Evolutionary conservation across 75 land plant genomes (phyloP), one percentile per base, ranked within the genome.

Genomic region (Pinus taeda): DNA sequence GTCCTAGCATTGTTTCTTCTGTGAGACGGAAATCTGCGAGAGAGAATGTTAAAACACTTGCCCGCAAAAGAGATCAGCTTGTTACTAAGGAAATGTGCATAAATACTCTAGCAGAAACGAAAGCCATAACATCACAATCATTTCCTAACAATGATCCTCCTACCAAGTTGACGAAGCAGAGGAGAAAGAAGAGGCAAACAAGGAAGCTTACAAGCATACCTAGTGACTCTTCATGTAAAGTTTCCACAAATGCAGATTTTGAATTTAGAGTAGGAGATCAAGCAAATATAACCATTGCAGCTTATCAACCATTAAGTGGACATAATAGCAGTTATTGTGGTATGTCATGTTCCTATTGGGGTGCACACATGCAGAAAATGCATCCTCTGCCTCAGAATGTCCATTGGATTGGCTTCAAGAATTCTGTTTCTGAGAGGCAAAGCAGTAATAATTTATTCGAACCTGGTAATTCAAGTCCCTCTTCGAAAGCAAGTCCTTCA

Each of bases 381-480:
- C 20, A 60, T 60, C n/a, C 3, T 60, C 62, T 20, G 20, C 20
- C 22, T 60, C 20, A 21, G 21, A 60, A 60, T 60, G 55, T 11
- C 2, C 55, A 49, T 49, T 49, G 55, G 55, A 49, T 49, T 49
- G 55, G 55, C 55, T 49, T 49, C 55, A 49, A 49, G 11, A 2
- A 49, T 39, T 78, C 61, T 17, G 18, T 24, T 74, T 17, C 15
- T 9, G 75, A 60, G 29, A 15, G 75, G 0, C 33, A 29, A 21
- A 57, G 62, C 60, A 77, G 78, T 79, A 79, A 74, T 39, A 55
- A 64, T 74, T 15, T 56, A 73, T 24, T 80, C 71, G 71, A 84
- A 57, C 45, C 29, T 61, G 60, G 53, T 45, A 57, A 49, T 20
- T 4, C 60, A 57, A 30, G 30, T 55, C 61, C 45, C 22, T 79